Evolutionary conservation across 176 grass and related monocot species (phyloP), one percentile per base, ranked within the genome.

Genomic region (Eleusine indica): DNA sequence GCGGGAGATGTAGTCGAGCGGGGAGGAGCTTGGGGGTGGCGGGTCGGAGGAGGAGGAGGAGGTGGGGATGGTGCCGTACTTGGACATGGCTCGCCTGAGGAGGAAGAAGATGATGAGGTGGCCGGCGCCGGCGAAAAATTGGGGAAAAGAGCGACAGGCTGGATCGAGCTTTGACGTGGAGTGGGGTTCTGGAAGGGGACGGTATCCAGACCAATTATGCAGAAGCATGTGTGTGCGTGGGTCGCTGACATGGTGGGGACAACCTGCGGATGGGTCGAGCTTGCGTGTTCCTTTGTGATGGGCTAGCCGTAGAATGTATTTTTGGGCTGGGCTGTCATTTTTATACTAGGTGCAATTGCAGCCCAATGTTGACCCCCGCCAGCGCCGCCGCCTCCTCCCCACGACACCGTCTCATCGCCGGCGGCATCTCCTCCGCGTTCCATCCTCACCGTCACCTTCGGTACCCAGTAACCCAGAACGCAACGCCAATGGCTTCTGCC

Each of bases 41-140:
- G 43, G 43, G 4, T n/a, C 17, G 4, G 82, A 73, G 3, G 62
- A 90, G 79, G 22, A 77, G 84, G 60, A 63, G 44, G 83, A 85
- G 41, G 84, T 89, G 28, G 96, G 96, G 19, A 99, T 99, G 42
- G 96, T 92, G 4, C 96, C 96, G 71, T 99, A 99, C 49, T 94
- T 96, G 30, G 91, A 89, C 96, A 95, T 96, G 80, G 47, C 39
- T 69, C 66, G 16, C 70, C 58, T 58, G 48, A 78, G 41, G 47
- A 18, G n/a, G 25, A 19, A 28, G 75, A 35, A 2, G 32, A 35
- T 35, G 32, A 35, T 35, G 32, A 35, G 32, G 29, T 68, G 71
- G 70, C 9, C 85, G 86, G 70, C 56, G 57, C 56, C 79, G 69
- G 78, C 25, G 68, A 38, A 49, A 1, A 49, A 22, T 4, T n/a